These are phyloP conservation scores for Daldinia grandis DNA, from an alignment of 495 filamentous ascomycete genomes.

Conservation along the genomic window DNA sequence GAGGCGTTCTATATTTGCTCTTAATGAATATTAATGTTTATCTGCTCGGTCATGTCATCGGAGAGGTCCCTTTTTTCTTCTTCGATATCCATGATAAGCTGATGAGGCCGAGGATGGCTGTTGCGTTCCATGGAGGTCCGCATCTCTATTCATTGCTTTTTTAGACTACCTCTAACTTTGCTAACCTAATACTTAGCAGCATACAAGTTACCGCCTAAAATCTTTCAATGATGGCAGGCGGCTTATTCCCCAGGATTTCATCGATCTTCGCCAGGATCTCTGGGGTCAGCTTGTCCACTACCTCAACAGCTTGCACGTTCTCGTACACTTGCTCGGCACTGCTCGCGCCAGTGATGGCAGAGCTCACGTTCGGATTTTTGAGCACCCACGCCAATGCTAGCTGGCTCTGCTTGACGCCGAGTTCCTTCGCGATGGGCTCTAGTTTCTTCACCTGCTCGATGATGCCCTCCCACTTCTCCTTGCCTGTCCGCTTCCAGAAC, in stretches of 20 bases:
- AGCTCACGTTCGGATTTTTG: conserved; percentile 76
- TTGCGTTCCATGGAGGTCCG: not conserved
- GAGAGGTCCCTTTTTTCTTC: not conserved
- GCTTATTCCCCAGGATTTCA: conserved; percentile 70
- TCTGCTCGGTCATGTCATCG: not conserved
- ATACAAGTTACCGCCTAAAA: conserved; percentile 35
- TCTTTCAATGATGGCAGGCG: conserved; percentile 51
- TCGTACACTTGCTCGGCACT: conserved; percentile 76
- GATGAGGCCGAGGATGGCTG: not conserved
- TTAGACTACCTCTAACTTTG: not conserved
- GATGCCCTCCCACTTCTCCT: conserved; percentile 56
- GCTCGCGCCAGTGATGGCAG: conserved; percentile 81
- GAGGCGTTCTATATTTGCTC: conserved; percentile 12
- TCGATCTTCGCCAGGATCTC: conserved; percentile 78
- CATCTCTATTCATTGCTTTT: not conserved
- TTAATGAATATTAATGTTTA: conserved; percentile 10
- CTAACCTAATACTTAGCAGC: not conserved
- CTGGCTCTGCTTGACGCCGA: conserved; percentile 70
- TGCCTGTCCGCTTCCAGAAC: conserved; percentile 55
- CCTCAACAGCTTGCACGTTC: conserved; percentile 68
- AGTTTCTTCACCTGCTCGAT: conserved; percentile 57
- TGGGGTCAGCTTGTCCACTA: conserved; percentile 69
- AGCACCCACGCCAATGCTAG: conserved; percentile 82
- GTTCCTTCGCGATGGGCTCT: conserved; percentile 70
- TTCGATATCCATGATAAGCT: not conserved